phyloP scores from a whole-genome alignment of 1,284 basidiomycete genomes.

The Sparassis latifolia region DNA sequence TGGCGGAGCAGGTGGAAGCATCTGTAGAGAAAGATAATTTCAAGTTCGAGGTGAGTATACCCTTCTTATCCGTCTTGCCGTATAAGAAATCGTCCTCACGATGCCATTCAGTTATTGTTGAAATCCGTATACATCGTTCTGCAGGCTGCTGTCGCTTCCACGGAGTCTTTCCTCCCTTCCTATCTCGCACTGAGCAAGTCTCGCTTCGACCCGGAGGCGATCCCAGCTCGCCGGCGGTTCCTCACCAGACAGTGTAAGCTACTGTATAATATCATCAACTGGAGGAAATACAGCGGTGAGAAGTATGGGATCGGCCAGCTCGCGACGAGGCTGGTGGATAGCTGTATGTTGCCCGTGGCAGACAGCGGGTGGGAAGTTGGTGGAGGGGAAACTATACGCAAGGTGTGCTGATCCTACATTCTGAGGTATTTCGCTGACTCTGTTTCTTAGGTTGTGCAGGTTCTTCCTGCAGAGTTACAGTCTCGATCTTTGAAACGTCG shows the following conservation, averaged over 20 bases:
- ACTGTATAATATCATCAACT: constrained; percentile 63
- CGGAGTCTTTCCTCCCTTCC: constrained; percentile 39
- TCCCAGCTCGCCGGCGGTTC: constrained; percentile 67
- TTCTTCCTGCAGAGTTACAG: constrained; percentile 39
- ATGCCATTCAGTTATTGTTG: constrained; percentile 31
- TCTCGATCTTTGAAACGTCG: constrained; percentile 18
- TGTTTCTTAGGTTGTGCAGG: constrained; percentile 32
- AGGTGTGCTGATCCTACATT: constrained; percentile 38
- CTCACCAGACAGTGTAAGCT: constrained; percentile 70
- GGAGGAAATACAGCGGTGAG: constrained; percentile 71
- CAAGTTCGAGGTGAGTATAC: constrained; percentile 63
- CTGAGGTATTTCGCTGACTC: constrained; percentile 2
- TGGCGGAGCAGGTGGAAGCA: constrained; percentile 78
- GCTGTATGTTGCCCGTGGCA: constrained; percentile 62
- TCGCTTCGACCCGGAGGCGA: constrained; percentile 72
- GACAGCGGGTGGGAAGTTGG: constrained; percentile 85
- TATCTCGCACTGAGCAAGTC: constrained; percentile 34
- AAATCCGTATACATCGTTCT: constrained; percentile 60
- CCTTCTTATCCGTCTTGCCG: neutral
- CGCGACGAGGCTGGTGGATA: constrained; percentile 51
- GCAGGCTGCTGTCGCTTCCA: constrained; percentile 44
- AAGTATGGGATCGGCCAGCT: constrained; percentile 53
- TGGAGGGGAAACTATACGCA: constrained; percentile 61
- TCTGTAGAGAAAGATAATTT: constrained; percentile 60
- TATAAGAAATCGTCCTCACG: neutral